phyloP scores from a whole-genome alignment of 306 rosid genomes.

The Phaseolus lunatus region DNA sequence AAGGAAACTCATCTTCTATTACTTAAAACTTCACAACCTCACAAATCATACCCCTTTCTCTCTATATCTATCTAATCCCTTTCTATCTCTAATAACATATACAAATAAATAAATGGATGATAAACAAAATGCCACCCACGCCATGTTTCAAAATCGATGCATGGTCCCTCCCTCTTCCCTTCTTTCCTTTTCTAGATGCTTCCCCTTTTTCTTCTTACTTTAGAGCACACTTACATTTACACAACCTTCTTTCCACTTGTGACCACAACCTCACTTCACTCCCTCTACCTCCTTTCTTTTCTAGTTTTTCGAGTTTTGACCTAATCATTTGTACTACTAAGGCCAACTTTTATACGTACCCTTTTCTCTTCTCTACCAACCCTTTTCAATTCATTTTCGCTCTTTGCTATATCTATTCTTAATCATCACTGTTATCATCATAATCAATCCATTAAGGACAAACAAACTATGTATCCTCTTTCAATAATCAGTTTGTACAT shows the following conservation, averaged over 20 bases:
- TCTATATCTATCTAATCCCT: conserved; percentile 38
- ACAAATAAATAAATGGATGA: conserved; percentile 5
- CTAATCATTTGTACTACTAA: conserved; percentile 38
- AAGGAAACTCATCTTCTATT: conserved; percentile 5
- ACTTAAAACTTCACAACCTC: conserved; percentile 33
- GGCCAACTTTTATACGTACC: conserved; percentile 43
- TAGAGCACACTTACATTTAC: conserved; percentile 55
- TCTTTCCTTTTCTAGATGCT: conserved; percentile 54
- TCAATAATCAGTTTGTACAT: neutral
- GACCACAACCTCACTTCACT: conserved; percentile 60
- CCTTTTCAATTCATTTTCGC: conserved; percentile 13
- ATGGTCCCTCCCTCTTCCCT: conserved; percentile 51
- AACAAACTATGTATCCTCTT: neutral
- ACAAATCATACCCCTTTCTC: conserved; percentile 39
- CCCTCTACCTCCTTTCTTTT: conserved; percentile 39
- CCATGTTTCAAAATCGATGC: conserved; percentile 36
- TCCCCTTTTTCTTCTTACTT: conserved; percentile 46
- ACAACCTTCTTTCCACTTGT: conserved; percentile 43
- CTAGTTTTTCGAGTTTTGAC: conserved; percentile 45
- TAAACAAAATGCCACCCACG: conserved; percentile 39
- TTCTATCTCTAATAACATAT: neutral
- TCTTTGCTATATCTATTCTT: neutral
- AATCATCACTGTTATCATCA: neutral
- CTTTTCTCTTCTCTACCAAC: conserved; percentile 34
- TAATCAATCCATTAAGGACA: neutral